phyloP scores from a whole-genome alignment of 1,284 basidiomycete species.

The Neonothopanus nambi region DNA sequence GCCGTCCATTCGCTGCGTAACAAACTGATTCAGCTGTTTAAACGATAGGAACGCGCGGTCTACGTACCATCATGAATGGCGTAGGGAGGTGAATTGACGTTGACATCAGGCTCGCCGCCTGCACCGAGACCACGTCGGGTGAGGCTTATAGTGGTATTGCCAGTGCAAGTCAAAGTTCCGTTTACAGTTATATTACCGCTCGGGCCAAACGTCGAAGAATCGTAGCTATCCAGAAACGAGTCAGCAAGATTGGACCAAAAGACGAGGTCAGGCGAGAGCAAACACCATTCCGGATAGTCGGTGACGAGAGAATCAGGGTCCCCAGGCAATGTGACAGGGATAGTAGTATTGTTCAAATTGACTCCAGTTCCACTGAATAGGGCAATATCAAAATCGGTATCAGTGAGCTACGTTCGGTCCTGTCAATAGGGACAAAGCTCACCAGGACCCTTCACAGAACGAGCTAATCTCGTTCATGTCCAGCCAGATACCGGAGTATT shows the following conservation, averaged over 20 bases:
- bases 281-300: constrained; percentile 65
- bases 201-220: constrained; percentile 59
- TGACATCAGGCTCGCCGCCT: constrained; percentile 42
- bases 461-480: constrained; percentile 76
- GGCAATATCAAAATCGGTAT: neutral
- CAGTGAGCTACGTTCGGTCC: neutral
- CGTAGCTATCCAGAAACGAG: constrained; percentile 47
- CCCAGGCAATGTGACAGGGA: constrained; percentile 53
- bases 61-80: constrained; percentile 67
- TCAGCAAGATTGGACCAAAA: neutral
- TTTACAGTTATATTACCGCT: constrained; percentile 77
- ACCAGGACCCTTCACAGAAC: constrained; percentile 68
- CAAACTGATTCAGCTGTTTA: neutral
- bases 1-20: constrained; percentile 41
- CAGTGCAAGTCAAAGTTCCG: constrained; percentile 56
- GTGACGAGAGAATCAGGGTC: constrained; percentile 48
- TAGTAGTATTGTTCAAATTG: constrained; percentile 48
- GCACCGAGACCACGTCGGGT: constrained; percentile 46
- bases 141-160: constrained; percentile 21
- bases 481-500: constrained; percentile 72
- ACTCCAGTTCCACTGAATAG: constrained; percentile 50
- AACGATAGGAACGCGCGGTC: neutral
- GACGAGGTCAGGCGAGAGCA: constrained; percentile 1
- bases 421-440: constrained; percentile 18
- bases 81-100: constrained; percentile 64